These are phyloP conservation scores for Panicum hallii DNA, from an alignment of 202 grass and related monocot genomes.

Conservation along the genomic window DNA sequence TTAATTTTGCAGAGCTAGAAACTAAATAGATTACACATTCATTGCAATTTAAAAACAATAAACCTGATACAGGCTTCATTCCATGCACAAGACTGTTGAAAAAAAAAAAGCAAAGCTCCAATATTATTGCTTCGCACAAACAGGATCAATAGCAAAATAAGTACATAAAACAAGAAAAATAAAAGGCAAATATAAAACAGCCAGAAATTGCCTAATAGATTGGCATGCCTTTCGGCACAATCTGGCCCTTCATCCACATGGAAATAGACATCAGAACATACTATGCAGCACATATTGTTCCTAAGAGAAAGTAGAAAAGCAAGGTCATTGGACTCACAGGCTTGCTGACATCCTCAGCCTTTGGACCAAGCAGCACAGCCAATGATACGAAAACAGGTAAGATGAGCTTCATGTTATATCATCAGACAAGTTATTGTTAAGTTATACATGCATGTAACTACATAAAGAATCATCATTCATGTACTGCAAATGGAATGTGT, in stretches of 20 bases:
- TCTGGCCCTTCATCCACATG: constrained; percentile 98
- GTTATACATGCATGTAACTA: too few species aligned
- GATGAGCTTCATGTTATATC: too few species aligned
- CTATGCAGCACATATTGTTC: constrained; percentile 83
- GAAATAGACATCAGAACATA: constrained; percentile 93
- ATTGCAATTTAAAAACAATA: too few species aligned
- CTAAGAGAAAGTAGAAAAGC: constrained; percentile 79
- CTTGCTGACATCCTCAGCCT: constrained; percentile 81
- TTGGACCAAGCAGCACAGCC: constrained; percentile 77
- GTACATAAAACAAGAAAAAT: constrained; percentile 36
- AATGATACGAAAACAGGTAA: too few species aligned
- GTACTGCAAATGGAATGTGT: too few species aligned
- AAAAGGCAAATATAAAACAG: constrained; percentile 43
- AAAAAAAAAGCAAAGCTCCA: constrained; percentile 11
- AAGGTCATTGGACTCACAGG: constrained; percentile 88
- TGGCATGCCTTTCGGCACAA: constrained; percentile 73
- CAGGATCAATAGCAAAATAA: constrained; percentile 25
- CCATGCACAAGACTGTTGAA: constrained; percentile 3
- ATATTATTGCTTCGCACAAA: constrained; percentile 49
- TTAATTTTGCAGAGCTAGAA: too few species aligned
- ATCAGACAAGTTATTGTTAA: too few species aligned
- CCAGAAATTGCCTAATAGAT: constrained; percentile 54
- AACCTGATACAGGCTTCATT: constrained; percentile 36
- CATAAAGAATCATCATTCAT: too few species aligned
- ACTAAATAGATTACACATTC: too few species aligned